Conservation (phyloP, 106 monocot genomes). For the Narthecium ossifragum region DNA sequence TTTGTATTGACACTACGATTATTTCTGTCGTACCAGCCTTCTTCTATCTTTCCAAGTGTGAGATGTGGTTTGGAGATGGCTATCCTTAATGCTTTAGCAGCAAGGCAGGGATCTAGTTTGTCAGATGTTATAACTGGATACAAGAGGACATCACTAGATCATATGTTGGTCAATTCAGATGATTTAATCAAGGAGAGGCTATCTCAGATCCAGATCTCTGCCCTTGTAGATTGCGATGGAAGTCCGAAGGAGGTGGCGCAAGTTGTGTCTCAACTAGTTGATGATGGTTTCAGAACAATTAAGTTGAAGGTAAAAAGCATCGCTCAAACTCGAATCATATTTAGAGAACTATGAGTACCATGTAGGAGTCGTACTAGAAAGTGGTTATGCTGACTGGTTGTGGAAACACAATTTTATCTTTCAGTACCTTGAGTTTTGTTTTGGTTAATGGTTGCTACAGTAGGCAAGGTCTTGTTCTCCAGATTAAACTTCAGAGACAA, state of each 20-base stretch:
- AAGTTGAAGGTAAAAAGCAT: slow-evolving; percentile 93
- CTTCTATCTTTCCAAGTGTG: slow-evolving; percentile 84
- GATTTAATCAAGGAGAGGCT: slow-evolving; percentile 11
- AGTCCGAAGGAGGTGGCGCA: slow-evolving; percentile 56
- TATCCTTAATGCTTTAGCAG: slow-evolving; percentile 66
- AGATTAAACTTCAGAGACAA: not conserved
- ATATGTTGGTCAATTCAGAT: slow-evolving; percentile 2
- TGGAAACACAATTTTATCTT: too few relatives aligned
- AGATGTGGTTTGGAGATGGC: slow-evolving; percentile 95
- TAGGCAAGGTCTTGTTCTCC: too few relatives aligned
- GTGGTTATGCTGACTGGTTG: too few relatives aligned
- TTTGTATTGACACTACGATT: too few relatives aligned
- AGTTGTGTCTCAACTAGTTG: slow-evolving; percentile 62
- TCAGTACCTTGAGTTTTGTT: too few relatives aligned
- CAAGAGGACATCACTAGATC: slow-evolving; percentile 12
- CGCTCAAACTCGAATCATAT: too few relatives aligned
- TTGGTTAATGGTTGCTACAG: too few relatives aligned
- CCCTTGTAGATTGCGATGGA: slow-evolving; percentile 78
- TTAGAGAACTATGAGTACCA: too few relatives aligned
- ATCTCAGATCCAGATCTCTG: slow-evolving; percentile 54
- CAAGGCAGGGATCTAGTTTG: slow-evolving; percentile 25
- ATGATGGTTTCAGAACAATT: slow-evolving; percentile 78
- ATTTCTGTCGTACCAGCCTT: slow-evolving; percentile 40
- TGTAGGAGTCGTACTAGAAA: too few relatives aligned
- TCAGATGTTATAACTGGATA: slow-evolving; percentile 33